Base-by-base conservation (phyloP, 805 yeast species). In the Yarrowia bubula region DNA sequence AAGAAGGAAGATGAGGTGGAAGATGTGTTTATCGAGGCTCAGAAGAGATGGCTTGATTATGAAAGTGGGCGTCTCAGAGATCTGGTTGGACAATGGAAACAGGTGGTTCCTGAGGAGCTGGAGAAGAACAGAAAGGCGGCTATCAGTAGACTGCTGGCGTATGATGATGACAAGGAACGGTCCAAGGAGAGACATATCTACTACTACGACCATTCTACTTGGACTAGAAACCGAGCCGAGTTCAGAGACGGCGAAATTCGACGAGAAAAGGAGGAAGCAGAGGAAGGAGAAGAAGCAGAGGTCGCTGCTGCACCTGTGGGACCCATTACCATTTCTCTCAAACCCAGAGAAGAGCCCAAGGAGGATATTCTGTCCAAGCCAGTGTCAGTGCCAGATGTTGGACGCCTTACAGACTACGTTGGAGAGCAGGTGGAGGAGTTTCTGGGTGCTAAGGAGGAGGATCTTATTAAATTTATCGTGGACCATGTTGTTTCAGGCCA, bases 41-140 rank as follows among this genome's bases (percentile, higher is more conserved):
- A 68, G 14, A 46, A 39, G n/a, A 14, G 42, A 8, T 65, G 67
- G 41, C 48, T 66, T n/a, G 39, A 33, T 17, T 70, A 64, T 43
- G 64, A 58, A 75, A 33, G 76, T 74, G 41, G 74, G 76, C 31
- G 75, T 77, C 18, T 73, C 71, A 37, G 75, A 73, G 65, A 71
- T 83, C 31, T 73, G 76, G 3, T 67, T 80, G 48, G 80, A 75
- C 72, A 35, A 78, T 80, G 46, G 73, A 73, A 75, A 73, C 68
- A 80, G 76, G 50, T 66, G 4, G 44, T 62, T n/a, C 72, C 74
- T 9, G 43, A 69, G 13, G 68, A 68, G 35, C 61, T 70, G 13
- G 72, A 71, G 43, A 37, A 61, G 28, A 47, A 43, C 22, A 44
- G 69, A 15, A 65, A 67, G 46, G 58, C 61, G 10, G 70, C 66